Evolutionary conservation across 192 early-diverging fungal genomes (phyloP), one percentile per base, ranked within the genome.

Genomic region (Physocladia obscura): DNA sequence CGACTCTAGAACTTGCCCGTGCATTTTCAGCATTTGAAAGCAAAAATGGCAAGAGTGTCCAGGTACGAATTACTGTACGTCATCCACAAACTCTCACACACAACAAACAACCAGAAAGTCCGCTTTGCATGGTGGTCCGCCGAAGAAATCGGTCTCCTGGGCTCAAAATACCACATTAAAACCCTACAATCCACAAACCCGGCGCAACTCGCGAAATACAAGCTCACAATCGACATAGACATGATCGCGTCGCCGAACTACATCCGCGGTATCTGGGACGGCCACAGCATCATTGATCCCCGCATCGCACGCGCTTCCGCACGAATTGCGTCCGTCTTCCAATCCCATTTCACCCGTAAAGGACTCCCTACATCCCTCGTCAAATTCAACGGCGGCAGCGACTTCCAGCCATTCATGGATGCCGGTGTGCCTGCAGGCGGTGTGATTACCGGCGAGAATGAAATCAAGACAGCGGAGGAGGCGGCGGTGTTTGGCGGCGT

Each of bases 221-320:
- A 70, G 48, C 36, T 79, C 17, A 78, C 73, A 62, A 59, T 79
- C 8, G 70, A 79, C 50, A 73, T 61, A 6, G 81, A 82, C 63
- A 82, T 82, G 81, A 72, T 77, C 35, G 81, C 73, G 19, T 71
- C 67, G 8, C 81, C 81, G n/a, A 82, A 82, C 76, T 79, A 74
- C 48, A 61, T 77, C 5, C 58, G 80, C 40, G 75, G 70, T 13
- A 55, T 79, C 30, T 75, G 68, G 62, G 73, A 79, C 58, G 77
- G 77, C 26, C 32, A 51, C 21, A 47, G 32, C 38, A 31, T 64
- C 30, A 26, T 4, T 11, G 68, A 72, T 51, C 34, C 26, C 4
- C 39, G 44, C n/a, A 58, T 49, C 24, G 34, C 27, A 4, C 34
- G 29, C 17, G 48, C 39, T 2, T 24, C 22, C 15, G 44, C 57